These are phyloP conservation scores for Nemania sp. DNA, from an alignment of 2,329 filamentous ascomycete species.

Conservation along the genomic window DNA sequence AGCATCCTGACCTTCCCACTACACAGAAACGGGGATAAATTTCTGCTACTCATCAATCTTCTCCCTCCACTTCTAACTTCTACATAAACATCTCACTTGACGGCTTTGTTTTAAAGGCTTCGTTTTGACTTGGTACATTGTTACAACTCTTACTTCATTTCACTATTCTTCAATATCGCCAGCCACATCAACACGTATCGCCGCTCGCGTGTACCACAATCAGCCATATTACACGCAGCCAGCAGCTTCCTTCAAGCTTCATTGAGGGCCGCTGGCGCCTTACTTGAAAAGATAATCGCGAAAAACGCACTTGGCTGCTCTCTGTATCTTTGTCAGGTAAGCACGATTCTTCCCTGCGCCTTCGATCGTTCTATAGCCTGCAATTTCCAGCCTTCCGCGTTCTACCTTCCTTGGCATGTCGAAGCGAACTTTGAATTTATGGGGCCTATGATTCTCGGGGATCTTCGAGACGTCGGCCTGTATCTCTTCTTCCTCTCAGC, in stretches of 20 bases:
- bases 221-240: not conserved
- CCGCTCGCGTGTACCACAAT: too few species aligned
- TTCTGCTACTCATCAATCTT: too few species aligned
- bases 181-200: too few species aligned
- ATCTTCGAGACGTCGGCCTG: not conserved
- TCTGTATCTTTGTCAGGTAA: slow-evolving; percentile 15
- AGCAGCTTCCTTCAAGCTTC: slow-evolving; percentile 17
- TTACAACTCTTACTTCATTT: too few species aligned
- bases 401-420: slow-evolving; percentile 11
- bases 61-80: too few species aligned
- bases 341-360: not conserved
- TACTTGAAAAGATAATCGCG: slow-evolving; percentile 15
- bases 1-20: too few species aligned
- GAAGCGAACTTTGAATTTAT: not conserved
- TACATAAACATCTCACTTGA: too few species aligned
- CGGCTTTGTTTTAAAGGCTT: too few species aligned
- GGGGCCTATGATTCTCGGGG: slow-evolving; percentile 8
- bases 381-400: not conserved
- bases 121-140: too few species aligned
- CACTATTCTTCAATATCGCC: too few species aligned
- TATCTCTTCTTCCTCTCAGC: slow-evolving; percentile 14
- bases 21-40: too few species aligned
- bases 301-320: slow-evolving; percentile 5
- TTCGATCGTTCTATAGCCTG: not conserved
- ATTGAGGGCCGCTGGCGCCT: slow-evolving; percentile 9